Evolutionary conservation across 306 rosid species (phyloP).

Genomic region (Mucuna pruriens): DNA sequence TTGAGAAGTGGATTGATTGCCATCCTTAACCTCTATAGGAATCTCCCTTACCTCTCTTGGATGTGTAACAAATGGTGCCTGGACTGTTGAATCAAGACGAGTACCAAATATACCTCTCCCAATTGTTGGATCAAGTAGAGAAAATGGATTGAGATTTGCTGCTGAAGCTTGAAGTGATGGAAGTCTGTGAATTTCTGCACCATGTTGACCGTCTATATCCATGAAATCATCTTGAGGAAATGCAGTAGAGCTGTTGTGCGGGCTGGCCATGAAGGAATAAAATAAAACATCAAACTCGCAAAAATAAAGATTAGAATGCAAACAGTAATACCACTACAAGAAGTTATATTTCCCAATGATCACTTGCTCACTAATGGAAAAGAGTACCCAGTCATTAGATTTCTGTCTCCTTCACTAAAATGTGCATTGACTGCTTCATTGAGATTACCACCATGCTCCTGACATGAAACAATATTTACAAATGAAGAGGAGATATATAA

Average conservation of each 20-base stretch:
- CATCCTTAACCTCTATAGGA: constrained; percentile 84
- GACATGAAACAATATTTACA: constrained; percentile 37
- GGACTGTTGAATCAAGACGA: constrained; percentile 43
- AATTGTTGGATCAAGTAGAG: constrained; percentile 56
- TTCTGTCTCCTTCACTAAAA: constrained; percentile 84
- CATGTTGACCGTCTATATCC: constrained; percentile 71
- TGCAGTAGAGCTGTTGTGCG: constrained; percentile 47
- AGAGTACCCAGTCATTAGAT: constrained; percentile 48
- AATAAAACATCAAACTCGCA: constrained; percentile 31
- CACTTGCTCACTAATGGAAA: constrained; percentile 12
- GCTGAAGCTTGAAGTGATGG: constrained; percentile 54
- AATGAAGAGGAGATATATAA: constrained; percentile 1
- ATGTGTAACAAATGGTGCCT: constrained; percentile 63
- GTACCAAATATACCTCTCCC: constrained; percentile 51
- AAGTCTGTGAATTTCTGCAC: constrained; percentile 52
- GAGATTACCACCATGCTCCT: constrained; percentile 90
- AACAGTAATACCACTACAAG: not conserved
- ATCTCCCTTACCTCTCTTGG: constrained; percentile 85
- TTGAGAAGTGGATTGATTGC: constrained; percentile 57
- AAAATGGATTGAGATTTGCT: constrained; percentile 55
- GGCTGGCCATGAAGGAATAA: constrained; percentile 48
- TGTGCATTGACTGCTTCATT: constrained; percentile 84
- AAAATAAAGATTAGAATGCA: constrained; percentile 2
- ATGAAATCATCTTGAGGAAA: constrained; percentile 72
- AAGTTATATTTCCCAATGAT: constrained; percentile 6